Base-by-base conservation (phyloP, 2,329 filamentous ascomycete species). In the Kalmusia sp. region DNA sequence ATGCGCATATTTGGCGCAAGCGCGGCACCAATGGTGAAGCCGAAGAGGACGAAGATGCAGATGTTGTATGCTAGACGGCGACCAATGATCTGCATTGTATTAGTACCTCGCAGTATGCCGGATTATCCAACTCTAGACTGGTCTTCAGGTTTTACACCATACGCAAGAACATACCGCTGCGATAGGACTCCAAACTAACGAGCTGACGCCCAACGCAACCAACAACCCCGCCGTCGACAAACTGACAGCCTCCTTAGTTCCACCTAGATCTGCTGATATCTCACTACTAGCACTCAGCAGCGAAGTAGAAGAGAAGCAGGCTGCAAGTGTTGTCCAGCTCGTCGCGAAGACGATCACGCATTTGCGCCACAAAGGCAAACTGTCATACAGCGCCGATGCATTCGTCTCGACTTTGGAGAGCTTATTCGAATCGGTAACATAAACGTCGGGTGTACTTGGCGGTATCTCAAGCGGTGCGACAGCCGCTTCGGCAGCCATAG, bases 301-400 rank as follows among this genome's bases (percentile, higher is more conserved):
- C 3, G 76, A 75, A 9, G 77, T 78, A 54, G 70, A 75, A n/a
- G 73, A 76, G 56, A 77, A 79, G 33, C 76, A 76, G 6, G 74
- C 67, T 1, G 72, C 65, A 4, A 79, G 63, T 2, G 76, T 73
- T 64, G 76, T 73, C 74, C 75, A 79, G 54, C 74, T 76, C 22
- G 73, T 71, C 9, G 71, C 58, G 56, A 78, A 77, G 34, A 78
- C 64, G 22, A 79, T 76, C 19, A 77, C 60, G 19, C 55, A 69
- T 66, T 79, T 79, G n/a, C 52, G 55, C 58, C 56, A 61, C 28
- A 55, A 22, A 4, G 61, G 54, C 8, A 52, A 22, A 17, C 31
- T 45, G 19, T 56, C 47, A 15, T 49, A 54, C 19, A 33, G n/a
- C 9, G 35, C 19, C 9, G 35, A 38, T 22, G 35, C 35, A 24